Base-by-base conservation (phyloP, 805 yeast species). In the Metschnikowia peoriensis region DNA sequence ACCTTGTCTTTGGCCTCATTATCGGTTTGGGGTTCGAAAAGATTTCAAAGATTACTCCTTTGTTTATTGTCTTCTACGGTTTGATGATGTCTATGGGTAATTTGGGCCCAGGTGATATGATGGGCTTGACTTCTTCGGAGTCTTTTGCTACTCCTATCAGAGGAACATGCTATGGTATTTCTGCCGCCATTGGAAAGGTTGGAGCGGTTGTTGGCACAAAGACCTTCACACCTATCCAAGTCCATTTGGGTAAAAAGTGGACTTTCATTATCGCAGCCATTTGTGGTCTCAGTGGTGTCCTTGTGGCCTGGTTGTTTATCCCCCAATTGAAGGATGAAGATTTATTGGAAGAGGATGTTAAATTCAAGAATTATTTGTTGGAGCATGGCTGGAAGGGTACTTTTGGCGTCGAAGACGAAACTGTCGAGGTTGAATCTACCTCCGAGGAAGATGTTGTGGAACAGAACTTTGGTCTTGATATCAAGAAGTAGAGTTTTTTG, bases 121-220 rank as follows among this genome's bases (percentile, higher is more conserved):
- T 87, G 76, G 93, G 93, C 11, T 75, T 88, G 51, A 70, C 67
- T n/a, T 65, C 73, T 12, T 79, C 88, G 28, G 93, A 88, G 67
- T 76, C 82, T 6, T 88, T 77, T 61, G 91, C 94, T 16, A 85
- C 92, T 7, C 87, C 89, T 12, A 82, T 88, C 41, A 77, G 94
- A 67, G 93, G 92, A 38, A 84, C 90, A 0, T 74, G 81, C 46
- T 88, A 88, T 61, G 93, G 93, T 38, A 59, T 88, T 22, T 78
- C 87, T 44, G 94, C 94, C 38, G 94, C 92, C 3, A 72, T 86
- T 45, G 94, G 94, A 52, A 88, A 88, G 67, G 86, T 85, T 28
- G 96, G 94, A 51, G 94, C 93, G n/a, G 91, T 86, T 22, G 83
- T 86, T 17, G 94, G 94, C 29, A 86, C 91, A 27, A 81, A 84